Evolutionary conservation across 495 filamentous ascomycete genomes (phyloP), one percentile per base, ranked within the genome.

Genomic region (Podospora australis): DNA sequence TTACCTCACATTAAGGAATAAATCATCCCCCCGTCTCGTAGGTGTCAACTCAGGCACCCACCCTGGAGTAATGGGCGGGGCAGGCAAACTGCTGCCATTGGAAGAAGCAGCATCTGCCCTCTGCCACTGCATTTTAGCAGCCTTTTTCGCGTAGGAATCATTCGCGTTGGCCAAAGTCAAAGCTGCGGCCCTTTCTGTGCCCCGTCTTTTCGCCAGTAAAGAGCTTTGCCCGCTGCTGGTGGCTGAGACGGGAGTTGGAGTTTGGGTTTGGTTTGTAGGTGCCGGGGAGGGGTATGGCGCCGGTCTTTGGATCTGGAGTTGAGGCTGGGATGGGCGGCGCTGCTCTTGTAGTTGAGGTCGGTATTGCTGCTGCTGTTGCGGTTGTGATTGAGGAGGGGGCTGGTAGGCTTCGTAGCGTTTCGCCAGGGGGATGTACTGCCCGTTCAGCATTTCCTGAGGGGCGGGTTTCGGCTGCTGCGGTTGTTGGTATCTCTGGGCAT

Each of bases 41-140:
- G 71, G 71, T 50, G 70, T 74, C 53, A 74, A 40, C 54, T 67
- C 61, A n/a, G 75, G 71, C 50, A 69, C 59, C 73, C 75, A 78
- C 1, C 64, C 70, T 0, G 75, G 74, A 29, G 74, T 78, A 13
- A 57, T 60, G 1, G 75, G 73, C 32, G 70, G 50, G n/a, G 65
- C n/a, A n/a, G n/a, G n/a, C n/a, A n/a, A n/a, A n/a, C n/a, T n/a
- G n/a, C n/a, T 57, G 21, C 46, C 49, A 32, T 46, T 26, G 49
- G 49, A 26, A 32, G 29, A 30, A 16, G 10, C 44, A 1, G n/a
- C 34, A 16, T 22, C 32, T 48, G 55, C 58, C 23, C 43, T 48
- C 20, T 53, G 42, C 28, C 46, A 39, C 38, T 58, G 63, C 29
- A 42, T 55, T 21, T 49, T 53, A 13, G 52, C 6, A 2, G 39